A percentile compares a stretch with the other conserved stretches of the same genome.
Evolutionary conservation across 176 grass and related monocot species (phyloP).

Genomic region (Bonia amplexicaulis): DNA sequence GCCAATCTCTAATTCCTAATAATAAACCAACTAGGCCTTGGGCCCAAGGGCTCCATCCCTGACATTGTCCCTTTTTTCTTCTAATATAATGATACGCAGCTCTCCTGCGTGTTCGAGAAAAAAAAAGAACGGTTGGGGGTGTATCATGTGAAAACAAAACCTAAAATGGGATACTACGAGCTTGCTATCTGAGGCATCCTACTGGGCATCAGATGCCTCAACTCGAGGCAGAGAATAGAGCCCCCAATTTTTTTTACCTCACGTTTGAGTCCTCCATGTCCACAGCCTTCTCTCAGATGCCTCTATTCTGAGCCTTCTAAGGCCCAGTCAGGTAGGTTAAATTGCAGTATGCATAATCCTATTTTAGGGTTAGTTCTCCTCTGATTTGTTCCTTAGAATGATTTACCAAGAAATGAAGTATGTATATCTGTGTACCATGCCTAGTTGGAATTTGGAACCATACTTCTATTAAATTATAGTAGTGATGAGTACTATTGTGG

Average conservation of each 20-base stretch:
- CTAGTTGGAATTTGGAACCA: not conserved
- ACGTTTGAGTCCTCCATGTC: not conserved
- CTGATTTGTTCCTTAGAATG: not conserved
- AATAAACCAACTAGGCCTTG: too few relatives aligned
- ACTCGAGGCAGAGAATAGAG: not conserved
- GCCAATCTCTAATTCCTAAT: too few relatives aligned
- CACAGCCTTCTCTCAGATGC: not conserved
- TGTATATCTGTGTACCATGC: not conserved
- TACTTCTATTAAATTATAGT: not conserved
- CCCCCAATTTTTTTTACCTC: not conserved
- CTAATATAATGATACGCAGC: too few relatives aligned
- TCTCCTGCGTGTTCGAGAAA: too few relatives aligned
- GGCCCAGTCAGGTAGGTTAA: not conserved
- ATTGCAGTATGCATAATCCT: not conserved
- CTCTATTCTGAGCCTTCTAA: not conserved
- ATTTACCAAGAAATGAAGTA: not conserved
- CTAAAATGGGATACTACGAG: constrained; percentile 11
- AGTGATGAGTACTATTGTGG: not conserved
- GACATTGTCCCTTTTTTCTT: too few relatives aligned
- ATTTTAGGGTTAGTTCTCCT: not conserved
- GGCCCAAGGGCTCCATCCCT: too few relatives aligned
- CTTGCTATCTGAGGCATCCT: not conserved
- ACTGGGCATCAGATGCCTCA: not conserved
- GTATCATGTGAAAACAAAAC: constrained; percentile 2
- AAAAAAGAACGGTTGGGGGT: not conserved